Evolutionary conservation across 495 filamentous ascomycete species (phyloP), one percentile per base, ranked within the genome.

Genomic region (Daldinia vernicosa): DNA sequence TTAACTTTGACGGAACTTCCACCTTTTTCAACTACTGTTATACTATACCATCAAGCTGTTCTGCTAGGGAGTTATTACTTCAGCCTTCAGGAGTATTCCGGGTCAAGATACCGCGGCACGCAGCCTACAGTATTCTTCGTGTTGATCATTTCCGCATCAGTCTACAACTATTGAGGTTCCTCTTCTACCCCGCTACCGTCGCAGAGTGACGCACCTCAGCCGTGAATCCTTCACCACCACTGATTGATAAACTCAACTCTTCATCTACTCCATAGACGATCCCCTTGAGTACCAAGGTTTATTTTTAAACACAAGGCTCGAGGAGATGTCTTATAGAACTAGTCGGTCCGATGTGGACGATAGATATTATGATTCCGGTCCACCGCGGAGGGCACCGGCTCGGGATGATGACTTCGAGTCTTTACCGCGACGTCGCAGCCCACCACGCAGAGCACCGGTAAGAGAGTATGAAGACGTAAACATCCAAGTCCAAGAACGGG

Each of bases 311-410:
- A 6, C 6, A 15, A 52, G 24, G 55, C 8, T 73, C 14, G 55
- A 69, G 47, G 67, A 71, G 33, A 78, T 76, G 74, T 60, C 76
- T 40, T 75, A 75, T 50, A 75, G 70, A 70, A 63, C 51, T 63
- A 76, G 63, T 56, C 66, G 69, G 53, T 80, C 80, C 70, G 82
- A 82, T 12, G 75, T 82, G 39, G 78, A 80, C 26, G 82, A 84
- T 28, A 75, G 77, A 59, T 79, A 83, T 51, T 84, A 80, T 43
- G 37, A 66, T 32, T 66, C 72, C n/a, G 53, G 32, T 24, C 67
- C 67, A 0, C 47, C 72, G 47, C 43, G 65, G 72, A 63, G 64
- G 17, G 60, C 6, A 19, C 65, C 70, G 50, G 40, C 54, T 71
- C 54, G 65, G 33, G 70, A 72, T 11, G 70, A 73, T 24, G 70